phyloP scores from a whole-genome alignment of 768 basidiomycete genomes.

The Pulveroboletus ravenelii region DNA sequence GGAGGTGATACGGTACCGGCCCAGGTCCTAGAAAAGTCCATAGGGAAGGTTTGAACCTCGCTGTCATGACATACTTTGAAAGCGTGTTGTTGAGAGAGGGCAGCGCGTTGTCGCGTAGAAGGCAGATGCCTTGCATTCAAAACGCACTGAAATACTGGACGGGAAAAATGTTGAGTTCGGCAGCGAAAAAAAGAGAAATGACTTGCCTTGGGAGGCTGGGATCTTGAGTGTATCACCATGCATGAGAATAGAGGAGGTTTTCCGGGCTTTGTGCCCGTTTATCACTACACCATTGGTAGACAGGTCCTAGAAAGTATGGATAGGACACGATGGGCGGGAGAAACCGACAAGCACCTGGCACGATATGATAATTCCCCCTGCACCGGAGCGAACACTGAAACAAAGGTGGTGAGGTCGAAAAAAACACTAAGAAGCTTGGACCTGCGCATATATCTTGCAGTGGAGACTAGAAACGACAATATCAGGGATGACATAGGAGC shows the following conservation, averaged over 20 bases:
- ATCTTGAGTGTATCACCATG: slow-evolving; percentile 68
- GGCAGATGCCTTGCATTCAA: slow-evolving; percentile 51
- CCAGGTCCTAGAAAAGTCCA: slow-evolving; percentile 44
- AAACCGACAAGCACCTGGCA: slow-evolving; percentile 51
- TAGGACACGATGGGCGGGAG: neutral
- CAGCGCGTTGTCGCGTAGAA: slow-evolving; percentile 54
- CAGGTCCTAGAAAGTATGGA: slow-evolving; percentile 46
- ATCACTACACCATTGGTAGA: slow-evolving; percentile 73
- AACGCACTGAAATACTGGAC: slow-evolving; percentile 60
- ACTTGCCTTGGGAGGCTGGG: slow-evolving; percentile 57
- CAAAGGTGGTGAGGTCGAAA: neutral
- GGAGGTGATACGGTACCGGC: slow-evolving; percentile 67
- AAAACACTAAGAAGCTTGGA: neutral
- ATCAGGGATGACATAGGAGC: slow-evolving; percentile 62
- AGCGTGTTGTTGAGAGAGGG: slow-evolving; percentile 48
- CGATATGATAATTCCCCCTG: slow-evolving; percentile 71
- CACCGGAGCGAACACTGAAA: slow-evolving; percentile 60
- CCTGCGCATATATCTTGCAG: slow-evolving; percentile 78
- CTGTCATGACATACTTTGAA: slow-evolving; percentile 43
- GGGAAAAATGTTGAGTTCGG: neutral
- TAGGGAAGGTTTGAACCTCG: neutral
- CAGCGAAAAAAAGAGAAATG: neutral
- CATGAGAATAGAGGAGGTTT: slow-evolving; percentile 67
- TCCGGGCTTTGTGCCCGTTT: slow-evolving; percentile 66
- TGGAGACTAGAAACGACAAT: slow-evolving; percentile 63